Conservation (phyloP, 345 rosid species). For the Pseudoturritis turrita region DNA sequence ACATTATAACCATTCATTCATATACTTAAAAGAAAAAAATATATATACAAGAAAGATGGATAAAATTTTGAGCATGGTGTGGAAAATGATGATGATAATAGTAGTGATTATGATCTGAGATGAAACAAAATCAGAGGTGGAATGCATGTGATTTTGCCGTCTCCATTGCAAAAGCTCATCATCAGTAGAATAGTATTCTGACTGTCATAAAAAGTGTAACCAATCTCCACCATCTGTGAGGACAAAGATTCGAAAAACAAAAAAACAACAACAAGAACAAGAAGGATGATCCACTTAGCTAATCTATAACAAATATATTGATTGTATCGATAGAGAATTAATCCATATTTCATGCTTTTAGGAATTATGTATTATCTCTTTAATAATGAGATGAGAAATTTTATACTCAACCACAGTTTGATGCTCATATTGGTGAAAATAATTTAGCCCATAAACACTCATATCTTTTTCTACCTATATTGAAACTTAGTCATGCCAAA, state of each 20-base stretch:
- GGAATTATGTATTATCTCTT: background rate
- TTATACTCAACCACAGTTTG: background rate
- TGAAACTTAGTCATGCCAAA: no score
- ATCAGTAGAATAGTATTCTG: background rate
- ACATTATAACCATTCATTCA: background rate
- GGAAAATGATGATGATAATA: slow-evolving; percentile 2
- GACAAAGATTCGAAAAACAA: background rate
- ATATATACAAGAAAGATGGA: background rate
- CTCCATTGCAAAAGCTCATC: background rate
- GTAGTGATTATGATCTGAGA: background rate
- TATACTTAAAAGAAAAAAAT: background rate
- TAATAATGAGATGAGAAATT: background rate
- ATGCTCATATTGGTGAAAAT: background rate
- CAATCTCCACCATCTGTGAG: background rate
- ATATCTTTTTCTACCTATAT: no score
- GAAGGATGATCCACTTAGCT: background rate
- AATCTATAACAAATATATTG: background rate
- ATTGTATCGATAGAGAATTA: background rate
- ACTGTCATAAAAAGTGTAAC: background rate
- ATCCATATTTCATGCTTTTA: background rate
- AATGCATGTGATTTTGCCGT: slow-evolving; percentile 1
- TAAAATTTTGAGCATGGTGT: background rate
- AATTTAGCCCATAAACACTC: no score
- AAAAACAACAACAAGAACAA: background rate
- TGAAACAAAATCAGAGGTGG: slow-evolving; percentile 4